Evolutionary conservation across 192 early-diverging fungal genomes (phyloP).

Genomic region (Entrophospora sp.): DNA sequence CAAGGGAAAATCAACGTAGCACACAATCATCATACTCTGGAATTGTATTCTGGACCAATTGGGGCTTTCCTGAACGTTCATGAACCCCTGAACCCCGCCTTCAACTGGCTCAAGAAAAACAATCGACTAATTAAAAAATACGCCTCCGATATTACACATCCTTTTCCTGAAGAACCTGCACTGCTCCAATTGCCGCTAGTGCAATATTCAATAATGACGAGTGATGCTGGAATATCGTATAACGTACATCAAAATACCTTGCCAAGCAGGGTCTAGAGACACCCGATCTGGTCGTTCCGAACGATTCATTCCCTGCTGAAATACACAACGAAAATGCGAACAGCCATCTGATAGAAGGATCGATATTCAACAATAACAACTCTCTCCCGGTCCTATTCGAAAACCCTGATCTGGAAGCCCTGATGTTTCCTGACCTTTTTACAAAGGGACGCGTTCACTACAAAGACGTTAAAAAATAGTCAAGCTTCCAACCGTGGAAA

Average conservation of each 20-base stretch:
- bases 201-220: neutral
- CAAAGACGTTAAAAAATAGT: neutral
- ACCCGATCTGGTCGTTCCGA: neutral
- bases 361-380: no score
- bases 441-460: neutral
- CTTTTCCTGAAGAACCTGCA: neutral
- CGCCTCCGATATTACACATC: no score
- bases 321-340: neutral
- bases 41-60: neutral
- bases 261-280: no score
- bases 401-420: no score
- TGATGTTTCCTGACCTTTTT: conserved; percentile 2
- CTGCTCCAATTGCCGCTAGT: neutral
- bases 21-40: neutral
- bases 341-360: neutral
- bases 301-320: neutral
- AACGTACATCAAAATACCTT: no score
- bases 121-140: neutral
- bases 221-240: no score
- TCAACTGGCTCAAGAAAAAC: neutral
- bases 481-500: neutral
- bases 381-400: no score
- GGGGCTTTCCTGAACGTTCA: neutral
- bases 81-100: neutral
- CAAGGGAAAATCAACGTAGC: neutral